Conservation (phyloP, 805 yeast genomes). For the Sungouiella blattae region DNA sequence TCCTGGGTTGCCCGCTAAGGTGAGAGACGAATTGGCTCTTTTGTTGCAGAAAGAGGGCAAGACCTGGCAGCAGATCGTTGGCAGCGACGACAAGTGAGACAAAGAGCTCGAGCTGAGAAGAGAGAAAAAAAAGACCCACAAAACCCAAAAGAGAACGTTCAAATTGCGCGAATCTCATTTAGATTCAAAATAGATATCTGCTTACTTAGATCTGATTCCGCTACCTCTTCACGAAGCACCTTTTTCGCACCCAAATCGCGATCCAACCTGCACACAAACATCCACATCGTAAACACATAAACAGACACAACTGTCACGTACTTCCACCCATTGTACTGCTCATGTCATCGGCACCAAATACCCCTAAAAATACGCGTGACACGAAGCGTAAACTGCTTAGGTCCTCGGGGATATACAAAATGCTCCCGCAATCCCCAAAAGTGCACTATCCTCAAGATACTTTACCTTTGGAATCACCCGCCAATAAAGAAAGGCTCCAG, state of each 20-base stretch:
- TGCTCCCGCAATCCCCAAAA: slow-evolving; percentile 38
- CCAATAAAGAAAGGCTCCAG: slow-evolving; percentile 38
- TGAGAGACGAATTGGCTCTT: slow-evolving; percentile 37
- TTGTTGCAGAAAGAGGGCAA: slow-evolving; percentile 69
- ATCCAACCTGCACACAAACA: no score
- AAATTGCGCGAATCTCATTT: no score
- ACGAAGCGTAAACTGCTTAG: slow-evolving; percentile 20
- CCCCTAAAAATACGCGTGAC: slow-evolving; percentile 5
- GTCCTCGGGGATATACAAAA: slow-evolving; percentile 19
- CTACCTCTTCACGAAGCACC: no score
- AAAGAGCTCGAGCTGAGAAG: no score
- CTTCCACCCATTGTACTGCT: no score
- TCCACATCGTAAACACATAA: no score
- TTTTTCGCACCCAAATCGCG: no score
- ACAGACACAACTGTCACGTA: no score
- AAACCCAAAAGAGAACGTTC: no score
- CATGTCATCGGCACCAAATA: slow-evolving; percentile 9
- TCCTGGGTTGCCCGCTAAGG: slow-evolving; percentile 65
- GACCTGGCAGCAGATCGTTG: slow-evolving; percentile 80
- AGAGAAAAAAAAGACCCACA: no score
- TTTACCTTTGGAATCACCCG: slow-evolving; percentile 41
- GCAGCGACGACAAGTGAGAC: slow-evolving; percentile 46
- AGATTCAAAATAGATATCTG: no score
- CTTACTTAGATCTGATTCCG: no score
- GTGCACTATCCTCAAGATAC: slow-evolving; percentile 42